phyloP scores from a whole-genome alignment of 768 basidiomycete species.

The Tricholoma sp. region DNA sequence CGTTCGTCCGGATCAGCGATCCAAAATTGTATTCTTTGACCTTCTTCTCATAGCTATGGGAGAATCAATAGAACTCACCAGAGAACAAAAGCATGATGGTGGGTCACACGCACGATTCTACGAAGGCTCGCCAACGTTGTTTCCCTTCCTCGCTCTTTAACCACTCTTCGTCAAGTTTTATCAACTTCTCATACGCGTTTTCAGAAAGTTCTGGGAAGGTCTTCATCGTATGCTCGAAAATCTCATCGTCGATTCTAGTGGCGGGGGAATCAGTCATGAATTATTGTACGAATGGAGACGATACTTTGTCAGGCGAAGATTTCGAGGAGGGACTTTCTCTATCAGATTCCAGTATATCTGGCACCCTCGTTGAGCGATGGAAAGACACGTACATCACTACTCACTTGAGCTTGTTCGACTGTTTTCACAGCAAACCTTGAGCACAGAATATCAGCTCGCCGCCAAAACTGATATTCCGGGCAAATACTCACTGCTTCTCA shows the following conservation, averaged over 20 bases:
- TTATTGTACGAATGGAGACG: constrained; percentile 12
- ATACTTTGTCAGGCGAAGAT: constrained; percentile 80
- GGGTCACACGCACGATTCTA: constrained; percentile 48
- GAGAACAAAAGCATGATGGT: neutral
- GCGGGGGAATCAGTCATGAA: constrained; percentile 1
- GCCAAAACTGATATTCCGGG: neutral
- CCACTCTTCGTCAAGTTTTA: constrained; percentile 79
- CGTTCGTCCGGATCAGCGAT: constrained; percentile 82
- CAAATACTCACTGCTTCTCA: constrained; percentile 74
- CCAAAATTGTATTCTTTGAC: constrained; percentile 97
- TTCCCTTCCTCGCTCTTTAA: constrained; percentile 90
- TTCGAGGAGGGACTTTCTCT: constrained; percentile 69
- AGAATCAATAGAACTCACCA: neutral
- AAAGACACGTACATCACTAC: constrained; percentile 15
- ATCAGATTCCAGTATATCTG: constrained; percentile 96
- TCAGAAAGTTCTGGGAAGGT: constrained; percentile 77
- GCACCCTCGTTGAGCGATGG: neutral
- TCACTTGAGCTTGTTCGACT: constrained; percentile 92
- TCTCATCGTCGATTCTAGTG: constrained; percentile 81
- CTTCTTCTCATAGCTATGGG: constrained; percentile 78
- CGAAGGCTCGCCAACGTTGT: constrained; percentile 86
- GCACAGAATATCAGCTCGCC: neutral
- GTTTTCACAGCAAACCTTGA: constrained; percentile 86
- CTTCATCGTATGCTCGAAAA: constrained; percentile 68
- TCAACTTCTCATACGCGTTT: constrained; percentile 39